phyloP scores from a whole-genome alignment of 805 yeast species.

The Yueomyces sp. region DNA sequence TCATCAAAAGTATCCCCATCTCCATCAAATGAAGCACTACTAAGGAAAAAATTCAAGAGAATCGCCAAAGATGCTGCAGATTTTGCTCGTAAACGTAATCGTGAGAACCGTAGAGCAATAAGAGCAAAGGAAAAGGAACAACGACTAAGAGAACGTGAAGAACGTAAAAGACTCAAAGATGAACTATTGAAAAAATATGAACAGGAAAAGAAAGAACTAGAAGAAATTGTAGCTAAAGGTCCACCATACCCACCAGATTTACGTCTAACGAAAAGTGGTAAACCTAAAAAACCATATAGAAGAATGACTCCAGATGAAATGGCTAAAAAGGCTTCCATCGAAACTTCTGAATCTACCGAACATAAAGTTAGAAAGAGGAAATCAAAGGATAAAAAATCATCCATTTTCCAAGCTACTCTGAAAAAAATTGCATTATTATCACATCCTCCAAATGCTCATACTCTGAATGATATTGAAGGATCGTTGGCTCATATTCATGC shows the following conservation, averaged over 20 bases:
- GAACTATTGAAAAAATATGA: conserved; percentile 11
- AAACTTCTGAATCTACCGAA: conserved; percentile 5
- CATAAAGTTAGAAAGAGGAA: conserved; percentile 5
- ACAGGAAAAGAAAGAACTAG: conserved; percentile 17
- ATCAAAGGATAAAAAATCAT: conserved; percentile 5
- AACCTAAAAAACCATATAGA: conserved; percentile 23
- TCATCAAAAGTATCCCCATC: background rate
- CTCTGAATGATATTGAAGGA: conserved; percentile 14
- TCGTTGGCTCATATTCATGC: conserved; percentile 6
- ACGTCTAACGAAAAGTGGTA: conserved; percentile 20
- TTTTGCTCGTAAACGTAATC: conserved; percentile 14
- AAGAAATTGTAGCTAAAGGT: conserved; percentile 20
- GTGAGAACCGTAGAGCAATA: conserved; percentile 9
- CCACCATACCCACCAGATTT: conserved; percentile 23
- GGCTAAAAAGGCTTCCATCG: conserved; percentile 10
- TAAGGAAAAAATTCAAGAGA: conserved; percentile 3
- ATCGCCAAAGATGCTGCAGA: conserved; percentile 18
- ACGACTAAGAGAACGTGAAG: conserved; percentile 5
- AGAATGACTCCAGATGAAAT: conserved; percentile 23
- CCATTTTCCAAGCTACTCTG: background rate
- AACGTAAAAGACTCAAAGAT: conserved; percentile 10
- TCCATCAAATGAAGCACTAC: background rate
- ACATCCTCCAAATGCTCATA: background rate
- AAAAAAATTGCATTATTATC: background rate
- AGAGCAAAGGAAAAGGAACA: conserved; percentile 9